Base-by-base conservation (phyloP, 176 grass and related monocot species). In the Leersia perrieri region DNA sequence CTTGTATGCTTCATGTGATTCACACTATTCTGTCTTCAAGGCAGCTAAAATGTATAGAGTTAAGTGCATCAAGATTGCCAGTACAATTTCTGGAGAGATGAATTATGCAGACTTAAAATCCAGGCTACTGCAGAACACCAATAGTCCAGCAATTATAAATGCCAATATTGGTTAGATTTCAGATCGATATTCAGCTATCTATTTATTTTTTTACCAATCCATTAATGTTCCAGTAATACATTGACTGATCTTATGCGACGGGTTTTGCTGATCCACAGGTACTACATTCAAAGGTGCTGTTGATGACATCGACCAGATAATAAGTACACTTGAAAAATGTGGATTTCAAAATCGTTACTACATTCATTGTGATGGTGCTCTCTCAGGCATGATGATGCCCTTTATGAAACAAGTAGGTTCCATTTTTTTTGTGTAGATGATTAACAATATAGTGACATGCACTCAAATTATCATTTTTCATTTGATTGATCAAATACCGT, bases 1-100 rank as follows among this genome's bases (percentile, higher is more conserved):
- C 31, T 16, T 90, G 18, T 87, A 87, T 28, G 84, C 79, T 34
- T 90, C 84, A 2, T 11, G 9, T 10, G 80, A 87, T 36, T 86
- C 88, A 15, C 88, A 90, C 9, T 90, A 90, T 58, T 90, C 88
- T 3, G 60, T 90, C 55, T 90, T 90, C 22, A 90, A 90, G 76
- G 88, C 88, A 9, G 73, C 88, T 0, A 90, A 79, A 55, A 90
- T 90, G 88, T 90, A 86, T n/a, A 66, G 79, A 66, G 81, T 90
- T 35, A 29, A 86, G 63, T 90, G 83, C n/a, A 42, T 90, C 9
- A 83, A 79, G 61, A 70, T 87, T 45, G 84, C 38, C 15, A 75
- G 84, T 28, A 28, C 74, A 41, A 23, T 74, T 12, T 87, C 79
- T 0, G 88, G 88, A 4, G 88, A 90, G 74, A 87, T 90, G 27